Conservation (phyloP, 2,329 filamentous ascomycete species). For the Intubia oerlemansii region DNA sequence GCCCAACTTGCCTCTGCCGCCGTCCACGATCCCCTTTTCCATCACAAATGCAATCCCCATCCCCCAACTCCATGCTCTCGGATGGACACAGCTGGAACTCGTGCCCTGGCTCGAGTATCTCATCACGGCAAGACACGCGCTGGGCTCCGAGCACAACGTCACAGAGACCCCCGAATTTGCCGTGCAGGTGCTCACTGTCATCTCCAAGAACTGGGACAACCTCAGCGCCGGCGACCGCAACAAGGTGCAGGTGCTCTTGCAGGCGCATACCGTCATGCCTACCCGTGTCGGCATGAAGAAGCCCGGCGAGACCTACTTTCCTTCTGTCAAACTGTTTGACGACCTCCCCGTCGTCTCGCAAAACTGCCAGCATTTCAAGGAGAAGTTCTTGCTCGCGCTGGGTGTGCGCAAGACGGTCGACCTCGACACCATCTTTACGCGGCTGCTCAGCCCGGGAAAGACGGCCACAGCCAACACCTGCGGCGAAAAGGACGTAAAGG, state of each 20-base stretch:
- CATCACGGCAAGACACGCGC: constrained; percentile 41
- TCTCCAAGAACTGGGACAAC: constrained; percentile 85
- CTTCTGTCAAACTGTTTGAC: constrained; percentile 83
- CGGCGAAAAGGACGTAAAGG: not conserved
- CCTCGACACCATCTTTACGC: constrained; percentile 76
- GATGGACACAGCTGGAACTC: constrained; percentile 71
- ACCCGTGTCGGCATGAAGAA: constrained; percentile 80
- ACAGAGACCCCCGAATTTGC: constrained; percentile 55
- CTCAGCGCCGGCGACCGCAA: constrained; percentile 44
- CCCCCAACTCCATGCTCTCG: constrained; percentile 54
- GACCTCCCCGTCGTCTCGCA: constrained; percentile 61
- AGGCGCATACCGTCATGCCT: constrained; percentile 55
- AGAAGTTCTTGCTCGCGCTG: constrained; percentile 65
- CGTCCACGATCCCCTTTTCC: constrained; percentile 64
- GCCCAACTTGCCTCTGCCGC: constrained; percentile 58
- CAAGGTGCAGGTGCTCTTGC: constrained; percentile 41
- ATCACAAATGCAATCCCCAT: constrained; percentile 51
- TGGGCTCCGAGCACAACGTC: constrained; percentile 43
- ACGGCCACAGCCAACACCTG: not conserved
- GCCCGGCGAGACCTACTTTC: constrained; percentile 75
- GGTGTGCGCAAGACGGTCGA: constrained; percentile 93
- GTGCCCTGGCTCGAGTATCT: constrained; percentile 72
- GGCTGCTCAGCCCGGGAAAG: constrained; percentile 39
- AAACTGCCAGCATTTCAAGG: constrained; percentile 60
- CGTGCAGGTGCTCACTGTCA: constrained; percentile 49